Evolutionary conservation across 192 early-diverging fungal species (phyloP), one percentile per base, ranked within the genome.

Genomic region (Podila verticillata): DNA sequence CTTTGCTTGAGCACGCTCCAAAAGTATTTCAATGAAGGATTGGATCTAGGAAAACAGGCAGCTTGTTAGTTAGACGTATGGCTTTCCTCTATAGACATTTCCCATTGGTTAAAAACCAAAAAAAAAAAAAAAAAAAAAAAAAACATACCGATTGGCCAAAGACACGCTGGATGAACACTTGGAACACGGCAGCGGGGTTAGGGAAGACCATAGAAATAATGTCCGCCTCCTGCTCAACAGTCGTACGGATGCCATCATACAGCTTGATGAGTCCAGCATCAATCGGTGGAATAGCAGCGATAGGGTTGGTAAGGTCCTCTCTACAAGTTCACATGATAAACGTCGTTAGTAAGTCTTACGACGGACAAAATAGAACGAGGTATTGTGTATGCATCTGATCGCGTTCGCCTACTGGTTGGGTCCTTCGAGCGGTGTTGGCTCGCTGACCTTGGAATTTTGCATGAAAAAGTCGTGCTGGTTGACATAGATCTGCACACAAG

Each of bases 391-490:
- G 17, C 3, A 54, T 24, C 5, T 24, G n/a, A 26, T 24, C 12
- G 12, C 56, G 13, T 32, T 61, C 31, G 59, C 75, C 26, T 80
- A 80, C 77, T 80, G 77, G 22, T 72, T 71, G 4, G 77, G 77
- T 8, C 77, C 65, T 31, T 80, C 77, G 30, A 80, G 4, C n/a
- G 77, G 61, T 5, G 69, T 64, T 10, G 85, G 72, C 83, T 93
- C 89, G 28, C 82, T 85, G 65, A 87, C 85, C 57, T 93, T 90
- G 82, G 92, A 86, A 65, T 90, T 90, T 44, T 93, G 92, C 69
- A 97, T 91, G 65, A 98, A 98, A 68, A 99, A 97, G 66, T 95
- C 93, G 69, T 99, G 97, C 75, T 98, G 98, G 83, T 97, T 97
- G 51, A 99, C 94, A 73, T 97, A 99, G 30, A 92, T 93, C 72